phyloP scores from a whole-genome alignment of 352 stramenopile genomes.

The Blastocystis sp. region DNA sequence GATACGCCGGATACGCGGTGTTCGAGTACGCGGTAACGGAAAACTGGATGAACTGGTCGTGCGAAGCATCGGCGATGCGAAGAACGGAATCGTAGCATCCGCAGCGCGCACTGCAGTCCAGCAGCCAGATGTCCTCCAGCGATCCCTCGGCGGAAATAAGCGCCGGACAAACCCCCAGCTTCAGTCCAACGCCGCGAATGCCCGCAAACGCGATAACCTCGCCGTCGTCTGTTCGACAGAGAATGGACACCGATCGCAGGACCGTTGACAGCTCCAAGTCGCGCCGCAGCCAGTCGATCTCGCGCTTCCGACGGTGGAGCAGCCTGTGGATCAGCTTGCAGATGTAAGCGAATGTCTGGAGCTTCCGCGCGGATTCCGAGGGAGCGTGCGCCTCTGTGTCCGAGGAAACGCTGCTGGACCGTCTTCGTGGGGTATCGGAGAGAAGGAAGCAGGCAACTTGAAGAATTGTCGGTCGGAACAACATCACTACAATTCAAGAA shows the following conservation, averaged over 20 bases:
- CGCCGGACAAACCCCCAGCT: not conserved
- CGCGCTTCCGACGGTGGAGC: not conserved
- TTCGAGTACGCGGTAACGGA: not conserved
- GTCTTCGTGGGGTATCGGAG: not conserved
- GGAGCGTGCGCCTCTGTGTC: not conserved
- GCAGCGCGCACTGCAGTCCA: not conserved
- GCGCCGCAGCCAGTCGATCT: not conserved
- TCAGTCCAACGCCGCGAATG: not conserved
- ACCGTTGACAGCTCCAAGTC: not conserved
- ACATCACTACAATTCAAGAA: not conserved
- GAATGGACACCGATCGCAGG: not conserved
- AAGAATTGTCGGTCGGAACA: not conserved
- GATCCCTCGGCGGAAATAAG: not conserved
- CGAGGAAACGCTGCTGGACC: not conserved
- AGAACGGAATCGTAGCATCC: constrained; percentile 1
- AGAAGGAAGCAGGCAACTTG: not conserved
- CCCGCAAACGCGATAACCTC: not conserved
- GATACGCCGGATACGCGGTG: not conserved
- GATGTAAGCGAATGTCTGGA: not conserved
- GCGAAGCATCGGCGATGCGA: not conserved
- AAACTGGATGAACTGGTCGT: not conserved
- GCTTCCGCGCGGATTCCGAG: not conserved
- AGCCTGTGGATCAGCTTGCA: not conserved
- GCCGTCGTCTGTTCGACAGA: not conserved
- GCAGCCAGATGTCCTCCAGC: not conserved